Percentiles rank a stretch among this genome's conserved stretches.
phyloP scores from a whole-genome alignment of 257 asterid genomes.

The Ocimum tenuiflorum region DNA sequence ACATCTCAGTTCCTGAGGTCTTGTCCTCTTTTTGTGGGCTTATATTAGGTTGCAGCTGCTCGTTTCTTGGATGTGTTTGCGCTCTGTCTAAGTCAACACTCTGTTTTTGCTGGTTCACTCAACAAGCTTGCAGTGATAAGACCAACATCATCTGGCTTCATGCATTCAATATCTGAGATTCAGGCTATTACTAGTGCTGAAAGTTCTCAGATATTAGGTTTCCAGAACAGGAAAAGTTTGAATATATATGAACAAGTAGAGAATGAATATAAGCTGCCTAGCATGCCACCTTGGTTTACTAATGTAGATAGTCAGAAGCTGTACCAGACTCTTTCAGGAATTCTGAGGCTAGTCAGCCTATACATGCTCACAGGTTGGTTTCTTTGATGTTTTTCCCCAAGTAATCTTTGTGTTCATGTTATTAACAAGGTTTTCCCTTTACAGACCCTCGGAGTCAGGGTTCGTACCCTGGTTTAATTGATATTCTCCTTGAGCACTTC shows the following conservation, averaged over 20 bases:
- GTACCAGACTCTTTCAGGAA: constrained; percentile 69
- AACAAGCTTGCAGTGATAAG: constrained; percentile 53
- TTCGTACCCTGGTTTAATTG: constrained; percentile 55
- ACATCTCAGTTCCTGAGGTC: background rate
- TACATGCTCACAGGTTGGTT: constrained; percentile 62
- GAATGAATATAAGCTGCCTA: constrained; percentile 57
- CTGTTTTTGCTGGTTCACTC: constrained; percentile 77
- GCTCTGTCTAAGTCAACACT: constrained; percentile 83
- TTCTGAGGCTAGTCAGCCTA: constrained; percentile 73
- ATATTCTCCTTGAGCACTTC: constrained; percentile 69
- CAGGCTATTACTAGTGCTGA: constrained; percentile 34
- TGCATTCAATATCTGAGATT: constrained; percentile 82
- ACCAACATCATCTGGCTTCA: constrained; percentile 61
- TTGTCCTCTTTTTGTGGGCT: background rate
- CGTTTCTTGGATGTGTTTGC: constrained; percentile 81
- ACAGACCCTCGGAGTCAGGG: constrained; percentile 62
- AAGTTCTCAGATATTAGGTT: constrained; percentile 28
- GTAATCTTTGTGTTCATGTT: background rate
- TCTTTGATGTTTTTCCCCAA: constrained; percentile 21
- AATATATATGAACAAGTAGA: constrained; percentile 30
- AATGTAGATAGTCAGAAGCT: constrained; percentile 62
- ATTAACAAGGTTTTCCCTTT: constrained; percentile 16
- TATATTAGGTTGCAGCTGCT: constrained; percentile 57
- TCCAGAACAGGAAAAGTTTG: constrained; percentile 31
- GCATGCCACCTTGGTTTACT: constrained; percentile 92